phyloP scores from a whole-genome alignment of 768 basidiomycete genomes.

The Xerocomellus amylosporus region DNA sequence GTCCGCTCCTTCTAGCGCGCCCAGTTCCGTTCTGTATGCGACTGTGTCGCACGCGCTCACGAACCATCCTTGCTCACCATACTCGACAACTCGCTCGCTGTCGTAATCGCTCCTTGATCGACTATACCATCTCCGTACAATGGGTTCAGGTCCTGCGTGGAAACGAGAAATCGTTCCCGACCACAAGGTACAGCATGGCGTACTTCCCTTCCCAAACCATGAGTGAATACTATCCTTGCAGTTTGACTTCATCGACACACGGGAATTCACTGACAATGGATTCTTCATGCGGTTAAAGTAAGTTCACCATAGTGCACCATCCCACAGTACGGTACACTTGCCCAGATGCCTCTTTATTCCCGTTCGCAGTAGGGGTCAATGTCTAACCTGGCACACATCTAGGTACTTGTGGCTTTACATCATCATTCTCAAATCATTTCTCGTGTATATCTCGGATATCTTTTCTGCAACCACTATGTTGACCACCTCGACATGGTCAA shows the following conservation, averaged over 20 bases:
- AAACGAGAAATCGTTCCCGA: slow-evolving; percentile 97
- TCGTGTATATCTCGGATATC: slow-evolving; percentile 96
- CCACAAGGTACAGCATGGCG: slow-evolving; percentile 71
- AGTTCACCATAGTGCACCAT: slow-evolving; percentile 21
- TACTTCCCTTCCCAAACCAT: not conserved
- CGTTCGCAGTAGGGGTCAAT: not conserved
- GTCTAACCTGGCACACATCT: slow-evolving; percentile 14
- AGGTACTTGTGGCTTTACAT: slow-evolving; percentile 95
- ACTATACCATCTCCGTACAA: slow-evolving; percentile 12
- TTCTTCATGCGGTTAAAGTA: slow-evolving; percentile 87
- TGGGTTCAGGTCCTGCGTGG: slow-evolving; percentile 74
- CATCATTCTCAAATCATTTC: slow-evolving; percentile 90
- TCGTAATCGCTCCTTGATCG: slow-evolving; percentile 19
- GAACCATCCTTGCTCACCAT: slow-evolving; percentile 26
- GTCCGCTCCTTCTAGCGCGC: slow-evolving; percentile 21
- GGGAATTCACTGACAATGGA: slow-evolving; percentile 87
- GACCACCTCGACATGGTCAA: slow-evolving; percentile 86
- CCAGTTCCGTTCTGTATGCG: slow-evolving; percentile 27
- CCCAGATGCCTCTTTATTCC: not conserved
- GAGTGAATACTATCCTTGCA: slow-evolving; percentile 31
- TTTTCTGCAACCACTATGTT: slow-evolving; percentile 98
- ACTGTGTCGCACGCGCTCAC: slow-evolving; percentile 34
- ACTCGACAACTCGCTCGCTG: slow-evolving; percentile 23
- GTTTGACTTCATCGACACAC: slow-evolving; percentile 97
- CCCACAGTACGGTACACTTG: not conserved